A percentile compares a stretch with the other conserved stretches of the same genome.
These are phyloP conservation scores for Penicillium brasilianum DNA, from an alignment of 2,329 filamentous ascomycete species.

Conservation along the genomic window DNA sequence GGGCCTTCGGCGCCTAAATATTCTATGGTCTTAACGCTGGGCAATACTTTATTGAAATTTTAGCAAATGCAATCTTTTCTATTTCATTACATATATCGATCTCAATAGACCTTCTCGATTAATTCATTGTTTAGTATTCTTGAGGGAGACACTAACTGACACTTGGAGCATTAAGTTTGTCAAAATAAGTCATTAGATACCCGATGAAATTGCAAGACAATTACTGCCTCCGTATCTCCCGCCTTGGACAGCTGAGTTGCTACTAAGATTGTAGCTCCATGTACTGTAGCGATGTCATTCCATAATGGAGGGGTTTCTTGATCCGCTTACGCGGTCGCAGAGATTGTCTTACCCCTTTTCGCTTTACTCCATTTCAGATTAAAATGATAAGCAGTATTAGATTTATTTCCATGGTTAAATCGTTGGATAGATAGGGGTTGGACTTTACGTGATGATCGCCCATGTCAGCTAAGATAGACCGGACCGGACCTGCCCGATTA, in stretches of 20 bases:
- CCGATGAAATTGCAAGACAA: no score
- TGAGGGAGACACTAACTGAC: no score
- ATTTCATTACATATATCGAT: not conserved
- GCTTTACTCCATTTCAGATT: not conserved
- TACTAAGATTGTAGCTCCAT: not conserved
- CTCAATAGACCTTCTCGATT: not conserved
- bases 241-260: not conserved
- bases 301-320: not conserved
- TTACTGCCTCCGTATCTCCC: not conserved
- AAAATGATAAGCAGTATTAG: not conserved
- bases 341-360: not conserved
- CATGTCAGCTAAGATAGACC: not conserved
- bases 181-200: no score
- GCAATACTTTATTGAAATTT: not conserved
- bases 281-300: no score
- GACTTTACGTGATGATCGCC: not conserved
- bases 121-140: not conserved
- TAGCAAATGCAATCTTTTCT: not conserved
- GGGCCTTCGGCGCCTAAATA: slow-evolving; percentile 31
- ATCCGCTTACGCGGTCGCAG: not conserved
- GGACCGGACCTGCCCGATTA: slow-evolving; percentile 3
- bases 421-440: not conserved
- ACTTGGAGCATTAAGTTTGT: no score
- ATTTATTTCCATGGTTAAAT: not conserved
- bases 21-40: slow-evolving; percentile 32